Evolutionary conservation across 2,329 filamentous ascomycete species (phyloP), one percentile per base, ranked within the genome.

Genomic region (Xylariaceae sp.): DNA sequence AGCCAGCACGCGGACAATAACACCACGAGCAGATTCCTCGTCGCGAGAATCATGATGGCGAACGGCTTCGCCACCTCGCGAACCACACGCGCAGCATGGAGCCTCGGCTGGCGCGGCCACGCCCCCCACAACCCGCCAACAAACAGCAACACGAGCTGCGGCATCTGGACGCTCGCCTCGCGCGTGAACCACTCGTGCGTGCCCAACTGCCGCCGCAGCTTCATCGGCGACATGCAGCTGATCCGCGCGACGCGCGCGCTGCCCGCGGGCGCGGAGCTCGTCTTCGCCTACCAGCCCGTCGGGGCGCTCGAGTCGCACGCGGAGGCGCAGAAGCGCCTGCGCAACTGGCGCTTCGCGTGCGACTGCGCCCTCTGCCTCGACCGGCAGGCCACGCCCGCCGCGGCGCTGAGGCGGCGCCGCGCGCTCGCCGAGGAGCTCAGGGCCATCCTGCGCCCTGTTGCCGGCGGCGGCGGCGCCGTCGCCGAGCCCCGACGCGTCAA

Each of bases 201-300:
- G 4, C 47, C 49, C 8, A 77, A 74, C 42, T 62, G 60, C 13
- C 39, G 37, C 0, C 65, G 65, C 12, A 50, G 61, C 1, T 75
- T 73, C 45, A 69, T 76, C 23, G 70, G 72, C 3, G 70, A 77
- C 43, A 61, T 77, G 56, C 57, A 63, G 40, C 58, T 75, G 6
- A 32, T 75, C 15, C 65, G 68, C 6, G 71, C 72, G 0, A 51
- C 60, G 0, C 44, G 43, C 8, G 60, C 70, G 27, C 48, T 77
- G 1, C 40, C 56, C 0, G 40, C 61, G 0, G 55, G 56, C 18
- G 62, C 68, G 0, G 71, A 78, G 47, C 42, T 77, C 5, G 44
- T 48, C 2, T 61, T 65, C 35, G 42, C 42, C 29, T 74, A 73
- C 40, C 35, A 42, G 3, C 12, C 34, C 3, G 48, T 55, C 2